These are phyloP conservation scores for Chenopodium suecicum DNA, from an alignment of 148 eudicot genomes.

Conservation along the genomic window DNA sequence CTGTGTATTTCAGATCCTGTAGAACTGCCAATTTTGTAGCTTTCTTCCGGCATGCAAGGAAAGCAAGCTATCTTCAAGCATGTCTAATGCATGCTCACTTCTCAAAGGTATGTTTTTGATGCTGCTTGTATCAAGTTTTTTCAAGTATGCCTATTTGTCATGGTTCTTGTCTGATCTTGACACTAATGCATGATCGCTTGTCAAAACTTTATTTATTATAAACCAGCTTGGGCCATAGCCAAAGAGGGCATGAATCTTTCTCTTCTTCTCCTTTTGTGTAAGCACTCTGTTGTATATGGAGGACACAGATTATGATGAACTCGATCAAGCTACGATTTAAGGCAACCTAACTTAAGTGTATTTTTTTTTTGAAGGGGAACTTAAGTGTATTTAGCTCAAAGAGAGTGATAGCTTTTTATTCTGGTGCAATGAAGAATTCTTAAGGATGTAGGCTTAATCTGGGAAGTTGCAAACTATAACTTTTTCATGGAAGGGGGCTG, in stretches of 20 bases:
- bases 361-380: too few relatives aligned
- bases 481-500: background rate
- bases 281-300: background rate
- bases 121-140: constrained; percentile 8
- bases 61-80: constrained; percentile 92
- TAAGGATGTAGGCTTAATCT: background rate
- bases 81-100: constrained; percentile 99
- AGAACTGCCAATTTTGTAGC: constrained; percentile 91
- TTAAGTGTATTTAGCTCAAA: background rate
- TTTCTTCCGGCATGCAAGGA: constrained; percentile 86
- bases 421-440: background rate
- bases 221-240: background rate
- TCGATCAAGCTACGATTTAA: background rate
- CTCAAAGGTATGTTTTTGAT: constrained; percentile 60
- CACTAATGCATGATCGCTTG: background rate
- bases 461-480: background rate
- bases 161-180: background rate
- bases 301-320: background rate
- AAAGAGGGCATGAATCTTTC: background rate
- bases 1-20: constrained; percentile 69
- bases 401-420: background rate
- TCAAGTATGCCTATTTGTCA: background rate
- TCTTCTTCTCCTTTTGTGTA: background rate
- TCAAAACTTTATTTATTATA: background rate
- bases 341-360: background rate